Evolutionary conservation across 1,139 yeast genomes (phyloP).

Genomic region (Zygotorulaspora mrakii): DNA sequence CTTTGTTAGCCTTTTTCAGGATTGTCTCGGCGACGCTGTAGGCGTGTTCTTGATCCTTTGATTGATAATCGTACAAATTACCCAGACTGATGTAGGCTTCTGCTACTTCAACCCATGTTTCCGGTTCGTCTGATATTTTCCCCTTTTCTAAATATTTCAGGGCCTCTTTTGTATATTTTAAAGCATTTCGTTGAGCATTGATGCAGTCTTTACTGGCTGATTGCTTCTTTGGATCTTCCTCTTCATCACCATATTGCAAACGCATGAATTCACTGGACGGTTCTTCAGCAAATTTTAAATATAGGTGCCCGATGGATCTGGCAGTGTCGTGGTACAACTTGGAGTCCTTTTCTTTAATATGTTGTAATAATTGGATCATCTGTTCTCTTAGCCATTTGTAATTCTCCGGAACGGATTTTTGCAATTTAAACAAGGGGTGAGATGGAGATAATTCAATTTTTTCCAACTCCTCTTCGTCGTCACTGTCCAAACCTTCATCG

Average conservation of each 20-base stretch:
- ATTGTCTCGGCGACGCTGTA: slow-evolving; percentile 66
- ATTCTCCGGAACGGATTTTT: slow-evolving; percentile 33
- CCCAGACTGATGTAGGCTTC: slow-evolving; percentile 82
- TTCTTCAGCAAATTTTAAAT: slow-evolving; percentile 58
- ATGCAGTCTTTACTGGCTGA: slow-evolving; percentile 33
- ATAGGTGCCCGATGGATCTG: slow-evolving; percentile 57
- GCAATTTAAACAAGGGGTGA: slow-evolving; percentile 54
- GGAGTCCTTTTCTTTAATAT: slow-evolving; percentile 12
- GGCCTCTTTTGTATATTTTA: slow-evolving; percentile 52
- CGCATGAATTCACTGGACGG: slow-evolving; percentile 56
- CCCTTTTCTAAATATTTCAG: slow-evolving; percentile 54
- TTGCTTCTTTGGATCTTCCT: slow-evolving; percentile 34
- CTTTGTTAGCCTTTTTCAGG: slow-evolving; percentile 64
- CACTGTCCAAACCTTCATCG: slow-evolving; percentile 52
- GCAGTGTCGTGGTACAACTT: slow-evolving; percentile 42
- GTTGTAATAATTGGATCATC: slow-evolving; percentile 42
- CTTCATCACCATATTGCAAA: slow-evolving; percentile 53
- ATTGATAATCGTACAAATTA: slow-evolving; percentile 61
- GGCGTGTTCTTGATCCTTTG: slow-evolving; percentile 58
- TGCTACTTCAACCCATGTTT: slow-evolving; percentile 75
- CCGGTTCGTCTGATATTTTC: slow-evolving; percentile 70
- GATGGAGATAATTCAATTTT: slow-evolving; percentile 42
- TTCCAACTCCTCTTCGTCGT: slow-evolving; percentile 41
- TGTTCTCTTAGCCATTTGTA: slow-evolving; percentile 58
- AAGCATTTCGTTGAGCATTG: slow-evolving; percentile 50